Evolutionary conservation across 805 yeast species (phyloP).

Genomic region (Jamesozyma gamospora): DNA sequence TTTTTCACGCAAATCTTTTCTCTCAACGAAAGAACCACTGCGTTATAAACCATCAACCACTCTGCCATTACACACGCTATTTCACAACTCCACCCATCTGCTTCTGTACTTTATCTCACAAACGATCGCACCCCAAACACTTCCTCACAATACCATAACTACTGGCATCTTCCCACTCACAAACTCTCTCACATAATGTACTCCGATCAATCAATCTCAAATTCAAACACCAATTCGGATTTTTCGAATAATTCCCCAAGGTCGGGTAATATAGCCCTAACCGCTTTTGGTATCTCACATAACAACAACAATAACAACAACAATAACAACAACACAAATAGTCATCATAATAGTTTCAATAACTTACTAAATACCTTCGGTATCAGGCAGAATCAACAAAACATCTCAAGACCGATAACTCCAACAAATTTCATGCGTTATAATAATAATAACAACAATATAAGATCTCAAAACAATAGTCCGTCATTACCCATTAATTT

Average conservation of each 20-base stretch:
- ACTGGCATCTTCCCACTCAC: too few species aligned
- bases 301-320: background rate
- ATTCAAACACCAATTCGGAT: background rate
- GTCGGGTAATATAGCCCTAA: constrained; percentile 2
- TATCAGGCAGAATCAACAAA: constrained; percentile 12
- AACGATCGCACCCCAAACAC: too few species aligned
- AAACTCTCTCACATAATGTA: too few species aligned
- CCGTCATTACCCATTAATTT: constrained; percentile 3
- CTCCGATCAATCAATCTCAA: background rate
- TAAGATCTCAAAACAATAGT: background rate
- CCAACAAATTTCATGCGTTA: background rate
- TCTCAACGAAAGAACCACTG: too few species aligned
- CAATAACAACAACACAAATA: background rate
- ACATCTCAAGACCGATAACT: too few species aligned
- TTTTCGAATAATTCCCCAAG: background rate
- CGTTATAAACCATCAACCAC: too few species aligned
- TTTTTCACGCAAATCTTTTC: too few species aligned
- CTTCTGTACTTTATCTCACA: too few species aligned
- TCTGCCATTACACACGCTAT: too few species aligned
- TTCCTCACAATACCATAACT: too few species aligned
- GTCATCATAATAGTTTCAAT: constrained; percentile 11
- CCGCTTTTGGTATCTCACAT: constrained; percentile 7
- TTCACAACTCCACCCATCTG: too few species aligned
- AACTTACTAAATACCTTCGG: constrained; percentile 24
- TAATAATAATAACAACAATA: background rate